Evolutionary conservation across 352 stramenopile genomes (phyloP).

Genomic region (Globisporangium radiosum): DNA sequence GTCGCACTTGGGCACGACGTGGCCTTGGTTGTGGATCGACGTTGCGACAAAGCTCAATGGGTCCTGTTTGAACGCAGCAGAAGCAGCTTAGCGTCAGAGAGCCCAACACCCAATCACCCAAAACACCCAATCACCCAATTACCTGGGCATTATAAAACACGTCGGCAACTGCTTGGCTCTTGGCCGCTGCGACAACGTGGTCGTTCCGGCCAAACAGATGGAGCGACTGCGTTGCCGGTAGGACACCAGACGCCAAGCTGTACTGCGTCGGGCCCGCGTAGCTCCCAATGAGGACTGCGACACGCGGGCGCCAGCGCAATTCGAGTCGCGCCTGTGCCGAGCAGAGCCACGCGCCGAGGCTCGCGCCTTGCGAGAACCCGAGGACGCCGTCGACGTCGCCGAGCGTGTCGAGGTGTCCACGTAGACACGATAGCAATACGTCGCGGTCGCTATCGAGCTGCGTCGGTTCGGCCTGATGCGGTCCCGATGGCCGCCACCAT

Average conservation of each 20-base stretch:
- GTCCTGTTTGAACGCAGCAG: neutral
- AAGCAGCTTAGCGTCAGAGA: too few relatives aligned
- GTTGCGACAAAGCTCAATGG: slow-evolving; percentile 32
- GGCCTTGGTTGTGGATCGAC: slow-evolving; percentile 62
- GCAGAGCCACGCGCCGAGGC: slow-evolving; percentile 76
- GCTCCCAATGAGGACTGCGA: slow-evolving; percentile 70
- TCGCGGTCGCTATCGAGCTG: slow-evolving; percentile 48
- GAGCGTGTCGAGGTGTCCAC: slow-evolving; percentile 42
- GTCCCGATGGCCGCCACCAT: slow-evolving; percentile 62
- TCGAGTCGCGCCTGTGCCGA: slow-evolving; percentile 51
- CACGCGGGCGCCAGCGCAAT: slow-evolving; percentile 58
- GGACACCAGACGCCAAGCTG: slow-evolving; percentile 39
- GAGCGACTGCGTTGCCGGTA: slow-evolving; percentile 47
- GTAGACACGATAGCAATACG: slow-evolving; percentile 52
- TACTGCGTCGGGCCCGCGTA: slow-evolving; percentile 63
- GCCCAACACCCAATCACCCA: neutral
- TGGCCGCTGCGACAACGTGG: slow-evolving; percentile 65
- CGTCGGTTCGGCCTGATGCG: slow-evolving; percentile 36
- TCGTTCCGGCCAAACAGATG: slow-evolving; percentile 79
- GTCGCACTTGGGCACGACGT: slow-evolving; percentile 76
- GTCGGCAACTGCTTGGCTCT: slow-evolving; percentile 63
- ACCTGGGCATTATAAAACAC: slow-evolving; percentile 56
- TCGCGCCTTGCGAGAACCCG: slow-evolving; percentile 81
- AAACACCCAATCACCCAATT: neutral
- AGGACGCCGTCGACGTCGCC: slow-evolving; percentile 69